phyloP scores from a whole-genome alignment of 257 asterid species.

The Primulina huaijiensis region DNA sequence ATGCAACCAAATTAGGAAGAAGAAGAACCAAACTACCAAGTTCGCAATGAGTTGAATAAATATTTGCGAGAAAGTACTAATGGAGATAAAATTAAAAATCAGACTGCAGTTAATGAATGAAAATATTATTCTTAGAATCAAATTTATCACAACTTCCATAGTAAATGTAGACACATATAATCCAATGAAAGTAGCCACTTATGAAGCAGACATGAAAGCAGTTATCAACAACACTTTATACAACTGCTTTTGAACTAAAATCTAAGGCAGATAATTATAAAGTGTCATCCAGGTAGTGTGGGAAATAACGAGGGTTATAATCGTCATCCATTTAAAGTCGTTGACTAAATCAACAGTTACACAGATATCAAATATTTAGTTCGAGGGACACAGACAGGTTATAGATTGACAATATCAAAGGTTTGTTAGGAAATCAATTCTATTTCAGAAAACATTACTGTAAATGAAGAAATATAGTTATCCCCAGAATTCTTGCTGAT shows the following conservation, averaged over 20 bases:
- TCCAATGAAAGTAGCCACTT: conserved; percentile 14
- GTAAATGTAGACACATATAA: conserved; percentile 18
- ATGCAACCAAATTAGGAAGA: conserved; percentile 1
- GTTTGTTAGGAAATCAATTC: conserved; percentile 10
- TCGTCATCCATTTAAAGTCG: conserved; percentile 6
- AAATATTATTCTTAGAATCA: conserved; percentile 6
- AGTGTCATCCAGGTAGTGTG: conserved; percentile 15
- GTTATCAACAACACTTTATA: neutral
- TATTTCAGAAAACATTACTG: conserved; percentile 10
- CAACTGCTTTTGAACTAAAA: neutral
- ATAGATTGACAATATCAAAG: neutral
- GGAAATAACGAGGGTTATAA: neutral
- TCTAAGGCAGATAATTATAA: neutral
- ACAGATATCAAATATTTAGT: conserved; percentile 1
- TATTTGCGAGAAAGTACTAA: conserved; percentile 5
- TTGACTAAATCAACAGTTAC: conserved; percentile 16
- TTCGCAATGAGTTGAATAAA: conserved; percentile 3
- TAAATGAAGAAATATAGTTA: conserved; percentile 7
- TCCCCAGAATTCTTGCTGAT: conserved; percentile 16
- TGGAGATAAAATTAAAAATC: conserved; percentile 22
- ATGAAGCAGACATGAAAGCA: conserved; percentile 16
- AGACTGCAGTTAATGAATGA: conserved; percentile 17
- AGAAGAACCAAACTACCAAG: conserved; percentile 1
- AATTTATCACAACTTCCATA: conserved; percentile 19
- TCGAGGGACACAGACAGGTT: neutral